These are phyloP conservation scores for Dendrothele bispora DNA, from an alignment of 768 basidiomycete genomes.

Conservation along the genomic window DNA sequence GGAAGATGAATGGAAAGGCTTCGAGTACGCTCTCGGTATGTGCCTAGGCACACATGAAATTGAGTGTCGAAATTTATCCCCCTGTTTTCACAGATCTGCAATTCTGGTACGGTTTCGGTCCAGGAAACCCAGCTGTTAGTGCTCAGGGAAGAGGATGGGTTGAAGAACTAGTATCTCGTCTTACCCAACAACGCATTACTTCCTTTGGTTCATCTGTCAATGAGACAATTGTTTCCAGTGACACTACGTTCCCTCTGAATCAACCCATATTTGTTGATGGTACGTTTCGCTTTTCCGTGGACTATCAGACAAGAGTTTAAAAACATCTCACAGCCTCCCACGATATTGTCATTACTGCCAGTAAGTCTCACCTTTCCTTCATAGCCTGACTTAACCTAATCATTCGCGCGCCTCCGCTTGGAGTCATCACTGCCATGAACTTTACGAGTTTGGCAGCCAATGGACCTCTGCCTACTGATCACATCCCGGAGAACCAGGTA, in stretches of 20 bases:
- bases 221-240: slow-evolving; percentile 56
- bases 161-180: slow-evolving; percentile 69
- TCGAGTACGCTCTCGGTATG: slow-evolving; percentile 54
- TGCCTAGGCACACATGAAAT: no score
- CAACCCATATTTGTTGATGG: slow-evolving; percentile 70
- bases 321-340: no score
- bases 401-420: no score
- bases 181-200: slow-evolving; percentile 61
- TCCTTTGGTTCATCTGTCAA: slow-evolving; percentile 63
- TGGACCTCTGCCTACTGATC: slow-evolving; percentile 64
- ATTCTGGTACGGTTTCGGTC: slow-evolving; percentile 68
- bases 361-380: slow-evolving; percentile 30
- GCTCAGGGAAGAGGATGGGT: slow-evolving; percentile 67
- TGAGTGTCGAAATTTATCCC: background rate
- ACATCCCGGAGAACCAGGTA: slow-evolving; percentile 55
- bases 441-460: slow-evolving; percentile 58
- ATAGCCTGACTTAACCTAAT: slow-evolving; percentile 6
- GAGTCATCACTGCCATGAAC: slow-evolving; percentile 72
- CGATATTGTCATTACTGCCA: slow-evolving; percentile 68
- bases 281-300: no score
- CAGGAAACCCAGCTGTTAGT: slow-evolving; percentile 65
- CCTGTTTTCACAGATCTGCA: slow-evolving; percentile 36
- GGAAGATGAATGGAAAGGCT: slow-evolving; percentile 79
- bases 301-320: no score
- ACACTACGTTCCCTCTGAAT: slow-evolving; percentile 53